Base-by-base conservation (phyloP, 352 stramenopile genomes). In the Ochromonadaceae sp. region DNA sequence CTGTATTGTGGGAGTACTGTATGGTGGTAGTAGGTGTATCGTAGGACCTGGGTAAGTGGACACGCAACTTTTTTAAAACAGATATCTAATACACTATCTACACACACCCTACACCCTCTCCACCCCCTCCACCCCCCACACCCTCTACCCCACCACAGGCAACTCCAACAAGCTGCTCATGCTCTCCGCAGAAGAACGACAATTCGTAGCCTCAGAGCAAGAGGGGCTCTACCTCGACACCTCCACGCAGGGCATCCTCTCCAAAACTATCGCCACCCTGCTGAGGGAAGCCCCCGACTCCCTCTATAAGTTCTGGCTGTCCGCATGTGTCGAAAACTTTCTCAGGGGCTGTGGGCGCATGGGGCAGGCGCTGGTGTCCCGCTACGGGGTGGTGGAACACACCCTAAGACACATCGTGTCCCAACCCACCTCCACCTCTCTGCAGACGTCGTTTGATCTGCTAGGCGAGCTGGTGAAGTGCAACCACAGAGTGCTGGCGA, bases 391-490 rank as follows among this genome's bases (percentile, higher is more conserved):
- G 32, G 68, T 96, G 4, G 70, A 83, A 9, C 12, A 5, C 31
- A 28, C 25, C 12, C 36, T 52, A 22, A 10, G 36, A 1, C 22
- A 50, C 25, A 50, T 63, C 41, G 17, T 47, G n/a, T 20, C 36
- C 4, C n/a, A 15, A 44, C 15, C n/a, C n/a, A 20, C 40, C n/a
- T 44, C 40, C n/a, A 20, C 40, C 15, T 20, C 40, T 67, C 83
- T 96, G 56, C 90, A 97, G 70, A 96, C 87, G 20, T 85, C 84
- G 15, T 96, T 97, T 67, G 90, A 97, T 73, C 68, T 97, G 34
- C 73, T 97, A 0, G 89, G 89, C 22, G 89, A 97, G 59, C 86
- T 97, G 69, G 88, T 84, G 36, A 97, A 97, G 77, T 81, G 87
- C 35, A 96, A 96, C 67, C 73, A 71, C 68, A 70, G 85, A 65